These are phyloP conservation scores for Laguncularia racemosa DNA, from an alignment of 345 rosid genomes.

Conservation along the genomic window DNA sequence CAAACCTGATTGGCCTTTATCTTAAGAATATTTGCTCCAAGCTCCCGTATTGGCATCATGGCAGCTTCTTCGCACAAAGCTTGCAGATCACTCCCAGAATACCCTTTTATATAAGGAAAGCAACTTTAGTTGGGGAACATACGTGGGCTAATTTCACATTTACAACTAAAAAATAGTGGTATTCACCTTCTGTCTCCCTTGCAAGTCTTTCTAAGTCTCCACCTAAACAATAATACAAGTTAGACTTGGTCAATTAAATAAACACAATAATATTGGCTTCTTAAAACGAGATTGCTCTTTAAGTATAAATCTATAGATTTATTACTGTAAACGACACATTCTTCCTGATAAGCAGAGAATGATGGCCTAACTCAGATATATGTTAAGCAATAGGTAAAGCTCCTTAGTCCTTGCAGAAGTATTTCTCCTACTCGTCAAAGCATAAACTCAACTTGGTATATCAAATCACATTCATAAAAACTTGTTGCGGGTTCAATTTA, in stretches of 20 bases:
- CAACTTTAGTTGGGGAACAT: neutral
- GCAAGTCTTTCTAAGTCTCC: conserved; percentile 71
- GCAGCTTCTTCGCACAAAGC: conserved; percentile 99
- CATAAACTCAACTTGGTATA: too few relatives aligned
- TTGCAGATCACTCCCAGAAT: conserved; percentile 97
- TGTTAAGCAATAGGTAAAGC: too few relatives aligned
- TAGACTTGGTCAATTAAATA: neutral
- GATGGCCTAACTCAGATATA: too few relatives aligned
- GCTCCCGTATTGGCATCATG: conserved; percentile 98
- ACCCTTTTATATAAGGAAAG: conserved; percentile 34
- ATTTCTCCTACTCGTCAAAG: too few relatives aligned
- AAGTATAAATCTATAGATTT: too few relatives aligned
- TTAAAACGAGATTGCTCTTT: too few relatives aligned
- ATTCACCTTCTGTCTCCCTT: conserved; percentile 78
- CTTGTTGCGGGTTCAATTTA: too few relatives aligned
- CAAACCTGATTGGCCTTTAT: conserved; percentile 87
- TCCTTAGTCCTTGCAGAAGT: too few relatives aligned
- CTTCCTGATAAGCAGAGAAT: too few relatives aligned
- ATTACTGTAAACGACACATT: too few relatives aligned
- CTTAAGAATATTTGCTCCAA: conserved; percentile 76
- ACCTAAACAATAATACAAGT: conserved; percentile 28
- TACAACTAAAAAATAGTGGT: neutral
- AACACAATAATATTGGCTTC: too few relatives aligned
- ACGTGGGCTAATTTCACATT: neutral
- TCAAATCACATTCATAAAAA: too few relatives aligned